phyloP scores from a whole-genome alignment of 2,329 filamentous ascomycete species.

The Hypoxylon sp. region DNA sequence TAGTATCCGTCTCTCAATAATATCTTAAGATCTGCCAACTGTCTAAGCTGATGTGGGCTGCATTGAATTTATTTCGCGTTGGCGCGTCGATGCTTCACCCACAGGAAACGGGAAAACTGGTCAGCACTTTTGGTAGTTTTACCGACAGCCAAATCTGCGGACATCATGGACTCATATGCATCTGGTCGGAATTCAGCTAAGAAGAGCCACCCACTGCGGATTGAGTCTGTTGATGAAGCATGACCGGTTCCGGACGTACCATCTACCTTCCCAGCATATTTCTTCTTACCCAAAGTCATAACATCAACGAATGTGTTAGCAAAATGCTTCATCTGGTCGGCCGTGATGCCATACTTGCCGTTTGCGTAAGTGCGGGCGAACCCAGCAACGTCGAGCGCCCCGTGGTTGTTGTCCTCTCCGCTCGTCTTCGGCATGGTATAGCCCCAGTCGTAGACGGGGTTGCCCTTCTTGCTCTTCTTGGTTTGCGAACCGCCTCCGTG shows the following conservation, averaged over 20 bases:
- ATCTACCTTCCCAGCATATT: conserved; percentile 37
- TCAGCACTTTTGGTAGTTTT: conserved; percentile 34
- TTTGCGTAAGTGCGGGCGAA: conserved; percentile 40
- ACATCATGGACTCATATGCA: conserved; percentile 39
- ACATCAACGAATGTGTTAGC: conserved; percentile 46
- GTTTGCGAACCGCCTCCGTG: conserved; percentile 34
- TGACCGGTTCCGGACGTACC: conserved; percentile 23
- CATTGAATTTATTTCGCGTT: conserved; percentile 16
- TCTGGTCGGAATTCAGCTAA: conserved; percentile 41
- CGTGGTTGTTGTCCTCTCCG: conserved; percentile 45
- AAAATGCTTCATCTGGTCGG: conserved; percentile 41
- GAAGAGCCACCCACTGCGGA: conserved; percentile 38
- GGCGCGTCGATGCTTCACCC: conserved; percentile 39
- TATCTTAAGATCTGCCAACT: not conserved
- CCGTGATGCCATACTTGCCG: conserved; percentile 38
- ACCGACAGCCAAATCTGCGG: conserved; percentile 32
- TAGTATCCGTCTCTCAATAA: not conserved
- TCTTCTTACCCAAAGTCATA: conserved; percentile 40
- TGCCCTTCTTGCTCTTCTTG: conserved; percentile 37
- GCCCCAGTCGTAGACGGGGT: conserved; percentile 40
- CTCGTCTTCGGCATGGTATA: conserved; percentile 36
- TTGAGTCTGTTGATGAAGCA: conserved; percentile 22
- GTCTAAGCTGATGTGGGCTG: not conserved
- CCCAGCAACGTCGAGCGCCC: conserved; percentile 41
- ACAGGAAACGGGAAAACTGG: conserved; percentile 36